A percentile compares a stretch with the other conserved stretches of the same genome.
These are phyloP conservation scores for Alternaria rosae DNA, from an alignment of 2,329 filamentous ascomycete genomes.

Conservation along the genomic window DNA sequence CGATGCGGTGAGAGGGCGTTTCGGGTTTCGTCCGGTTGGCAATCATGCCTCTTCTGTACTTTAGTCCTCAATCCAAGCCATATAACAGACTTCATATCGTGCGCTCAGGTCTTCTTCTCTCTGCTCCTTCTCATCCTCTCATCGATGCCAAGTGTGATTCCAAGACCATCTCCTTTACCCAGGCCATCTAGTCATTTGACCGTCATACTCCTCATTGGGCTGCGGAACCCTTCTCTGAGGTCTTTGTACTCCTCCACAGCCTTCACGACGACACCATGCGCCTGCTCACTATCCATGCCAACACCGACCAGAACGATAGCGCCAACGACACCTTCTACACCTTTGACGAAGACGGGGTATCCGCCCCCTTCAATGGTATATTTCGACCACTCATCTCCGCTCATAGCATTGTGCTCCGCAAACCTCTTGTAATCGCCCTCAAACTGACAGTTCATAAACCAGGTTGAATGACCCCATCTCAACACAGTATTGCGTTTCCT, in stretches of 20 bases:
- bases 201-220: constrained; percentile 43
- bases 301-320: constrained; percentile 76
- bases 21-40: constrained; percentile 39
- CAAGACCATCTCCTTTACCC: constrained; percentile 21
- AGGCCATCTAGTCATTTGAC: constrained; percentile 42
- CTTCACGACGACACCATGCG: constrained; percentile 78
- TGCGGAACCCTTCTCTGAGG: constrained; percentile 44
- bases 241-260: constrained; percentile 65
- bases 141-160: constrained; percentile 8
- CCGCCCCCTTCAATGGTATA: constrained; percentile 83
- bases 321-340: constrained; percentile 77
- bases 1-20: constrained; percentile 42
- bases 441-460: constrained; percentile 75
- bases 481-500: constrained; percentile 77
- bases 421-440: constrained; percentile 72
- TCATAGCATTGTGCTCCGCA: constrained; percentile 68
- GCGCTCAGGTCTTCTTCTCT: background rate
- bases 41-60: constrained; percentile 23
- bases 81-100: background rate
- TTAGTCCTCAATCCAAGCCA: constrained; percentile 11
- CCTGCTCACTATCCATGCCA: constrained; percentile 73
- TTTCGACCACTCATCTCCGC: constrained; percentile 58
- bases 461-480: constrained; percentile 73
- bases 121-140: background rate
- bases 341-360: constrained; percentile 73